Base-by-base conservation (phyloP, 2,329 filamentous ascomycete genomes). In the Drechslerella coelobrocha region DNA sequence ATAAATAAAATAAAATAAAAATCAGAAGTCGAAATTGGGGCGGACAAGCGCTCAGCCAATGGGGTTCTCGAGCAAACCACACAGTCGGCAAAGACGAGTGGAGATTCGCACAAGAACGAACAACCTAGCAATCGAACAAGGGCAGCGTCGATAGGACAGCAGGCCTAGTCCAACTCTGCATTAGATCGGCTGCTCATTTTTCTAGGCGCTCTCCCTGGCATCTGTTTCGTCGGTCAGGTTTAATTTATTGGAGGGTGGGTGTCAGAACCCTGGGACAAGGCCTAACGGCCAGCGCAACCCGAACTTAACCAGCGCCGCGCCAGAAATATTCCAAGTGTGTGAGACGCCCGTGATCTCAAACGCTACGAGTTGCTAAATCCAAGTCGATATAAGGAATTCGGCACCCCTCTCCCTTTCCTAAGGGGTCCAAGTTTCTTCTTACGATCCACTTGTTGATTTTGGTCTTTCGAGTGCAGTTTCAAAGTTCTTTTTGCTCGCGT, bases 361-460 rank as follows among this genome's bases (percentile, higher is more conserved):
- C 66, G 48, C 47, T 59, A 37, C 17, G 14, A 48, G 59, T 62
- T 27, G 34, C 10, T 59, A 50, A 57, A 34, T 23, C 23, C 37
- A 31, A 51, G 57, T 60, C 17, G 66, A 71, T 71, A 71, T 63
- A 71, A 63, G 66, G 66, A 71, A 71, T 63, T 63, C 66, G 59
- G 43, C 53, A 41, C 66, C 66, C 66, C 66, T 60, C 66, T 23
- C 41, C 19, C 17, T 45, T 8, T 39, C 57, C 57, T 47, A 60
- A 63, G 57, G 59, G 66, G 53, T 48, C 54, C 54, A n/a, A 23
- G 50, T 62, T 60, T 55, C 48, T 59, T 63, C 59, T 60, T 71
- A 54, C 66, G 66, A 63, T 71, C 59, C 57, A 59, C 57, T 62
- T 71, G 53, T 59, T 62, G 65, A 61, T 48, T 59, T 50, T 47